Percentiles rank a stretch among this genome's conserved stretches.
Evolutionary conservation across 23 red algal species (phyloP).

Genomic region (Gracilaria gracilis): DNA sequence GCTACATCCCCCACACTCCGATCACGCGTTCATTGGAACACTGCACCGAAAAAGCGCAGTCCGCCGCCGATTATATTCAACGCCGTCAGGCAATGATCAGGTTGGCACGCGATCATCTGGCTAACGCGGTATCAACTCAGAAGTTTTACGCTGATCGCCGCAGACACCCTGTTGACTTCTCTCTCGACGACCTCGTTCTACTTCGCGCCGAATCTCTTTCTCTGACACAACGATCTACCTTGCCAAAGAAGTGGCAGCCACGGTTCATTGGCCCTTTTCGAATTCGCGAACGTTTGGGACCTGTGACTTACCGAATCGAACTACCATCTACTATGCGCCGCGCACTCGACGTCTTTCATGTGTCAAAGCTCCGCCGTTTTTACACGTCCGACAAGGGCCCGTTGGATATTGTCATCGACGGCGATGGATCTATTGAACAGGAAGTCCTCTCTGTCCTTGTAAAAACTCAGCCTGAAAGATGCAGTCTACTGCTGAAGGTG

Average conservation of each 20-base stretch:
- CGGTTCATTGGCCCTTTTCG: background rate
- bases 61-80: background rate
- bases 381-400: background rate
- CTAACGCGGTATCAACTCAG: background rate
- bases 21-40: background rate
- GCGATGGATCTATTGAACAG: background rate
- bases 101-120: slow-evolving; percentile 8
- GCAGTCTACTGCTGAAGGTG: too few relatives aligned
- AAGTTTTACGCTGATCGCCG: slow-evolving; percentile 1
- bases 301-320: background rate
- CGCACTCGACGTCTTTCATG: slow-evolving; percentile 19
- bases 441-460: too few relatives aligned
- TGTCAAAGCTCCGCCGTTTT: background rate
- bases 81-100: background rate
- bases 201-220: background rate
- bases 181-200: background rate
- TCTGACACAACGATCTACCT: background rate
- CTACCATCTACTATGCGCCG: background rate
- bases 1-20: background rate
- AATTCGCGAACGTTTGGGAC: background rate
- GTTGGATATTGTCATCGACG: slow-evolving; percentile 2
- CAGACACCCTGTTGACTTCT: background rate
- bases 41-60: background rate
- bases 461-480: too few relatives aligned
- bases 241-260: slow-evolving; percentile 21